Percentiles rank a stretch among this genome's conserved stretches.
Evolutionary conservation across 2,329 filamentous ascomycete genomes (phyloP).

Genomic region (Rhexocercosporidium sp.): DNA sequence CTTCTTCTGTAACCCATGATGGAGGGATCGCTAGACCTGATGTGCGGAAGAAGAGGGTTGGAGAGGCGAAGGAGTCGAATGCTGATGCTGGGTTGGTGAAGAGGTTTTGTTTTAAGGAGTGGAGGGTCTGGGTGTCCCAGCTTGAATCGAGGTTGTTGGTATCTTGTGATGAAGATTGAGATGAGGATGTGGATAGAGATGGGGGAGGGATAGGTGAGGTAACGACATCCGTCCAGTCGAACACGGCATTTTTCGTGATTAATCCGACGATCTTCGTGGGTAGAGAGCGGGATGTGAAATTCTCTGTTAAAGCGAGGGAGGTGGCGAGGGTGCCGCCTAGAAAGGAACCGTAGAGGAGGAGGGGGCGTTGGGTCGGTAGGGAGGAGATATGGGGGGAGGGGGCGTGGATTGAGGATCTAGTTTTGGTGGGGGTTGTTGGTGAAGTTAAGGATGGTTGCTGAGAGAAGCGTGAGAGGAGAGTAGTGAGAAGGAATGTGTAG

Average conservation of each 20-base stretch:
- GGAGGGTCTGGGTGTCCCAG: slow-evolving; percentile 34
- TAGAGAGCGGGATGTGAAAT: slow-evolving; percentile 47
- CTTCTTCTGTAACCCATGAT: slow-evolving; percentile 28
- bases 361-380: slow-evolving; percentile 26
- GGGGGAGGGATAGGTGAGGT: slow-evolving; percentile 41
- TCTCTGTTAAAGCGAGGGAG: slow-evolving; percentile 62
- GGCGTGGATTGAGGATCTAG: slow-evolving; percentile 42
- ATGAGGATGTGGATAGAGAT: not conserved
- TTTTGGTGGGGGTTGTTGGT: slow-evolving; percentile 39
- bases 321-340: slow-evolving; percentile 62
- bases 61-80: slow-evolving; percentile 66
- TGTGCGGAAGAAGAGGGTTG: slow-evolving; percentile 62
- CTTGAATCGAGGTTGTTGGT: not conserved
- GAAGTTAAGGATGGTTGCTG: not conserved
- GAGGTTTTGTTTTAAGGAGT: slow-evolving; percentile 48
- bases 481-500: slow-evolving; percentile 46
- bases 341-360: slow-evolving; percentile 58
- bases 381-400: not conserved
- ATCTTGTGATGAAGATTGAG: not conserved
- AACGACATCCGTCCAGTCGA: slow-evolving; percentile 67
- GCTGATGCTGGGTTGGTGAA: slow-evolving; percentile 55
- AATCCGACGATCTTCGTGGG: slow-evolving; percentile 53
- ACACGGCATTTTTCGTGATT: slow-evolving; percentile 63
- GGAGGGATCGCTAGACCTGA: slow-evolving; percentile 45
- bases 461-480: slow-evolving; percentile 25